Base-by-base conservation (phyloP, 2,329 filamentous ascomycete genomes). In the Xylaria sp. region DNA sequence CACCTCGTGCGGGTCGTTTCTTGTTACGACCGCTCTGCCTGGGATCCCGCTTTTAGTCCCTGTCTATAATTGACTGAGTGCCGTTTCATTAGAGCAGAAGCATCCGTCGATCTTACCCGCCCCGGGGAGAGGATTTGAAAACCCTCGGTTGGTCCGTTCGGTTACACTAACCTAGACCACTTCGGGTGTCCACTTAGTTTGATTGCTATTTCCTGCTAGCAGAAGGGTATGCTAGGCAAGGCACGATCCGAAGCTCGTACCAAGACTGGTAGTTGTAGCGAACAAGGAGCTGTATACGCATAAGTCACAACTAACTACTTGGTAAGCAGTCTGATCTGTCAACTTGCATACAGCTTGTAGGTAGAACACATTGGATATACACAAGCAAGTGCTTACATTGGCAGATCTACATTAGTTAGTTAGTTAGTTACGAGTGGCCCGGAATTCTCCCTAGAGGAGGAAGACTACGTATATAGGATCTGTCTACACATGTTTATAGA, bases 41-140 rank as follows among this genome's bases (percentile, higher is more conserved):
- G 50, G 25, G 20, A 18, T 5, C 39, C 18, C 28, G 46, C 18
- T 62, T 28, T 41, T 54, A 34, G 25, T 50, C 50, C 63, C 28
- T 56, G 64, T 28, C 28, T 23, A 28, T 56, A 51, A 12, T 51
- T 28, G n/a, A 62, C 31, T 20, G 48, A 37, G 25, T 48, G 12
- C 20, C 23, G 65, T 59, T 59, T 63, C 25, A 46, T 44, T 56
- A 37, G 20, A 56, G 62, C 56, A 44, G 23, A 46, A 62, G 55
- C 52, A 57, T 41, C 15, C 52, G 25, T 37, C 23, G 34, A 54
- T 65, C 55, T 65, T 65, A 46, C 41, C 62, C 55, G 55, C 44
- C 56, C 9, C 18, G 61, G 55, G 31, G 39, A 54, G 58, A 15
- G n/a, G 50, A 69, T 66, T 66, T 63, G 56, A 41, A 58, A 70